Base-by-base conservation (phyloP, 2,329 filamentous ascomycete genomes). In the Alternaria ethzedia region DNA sequence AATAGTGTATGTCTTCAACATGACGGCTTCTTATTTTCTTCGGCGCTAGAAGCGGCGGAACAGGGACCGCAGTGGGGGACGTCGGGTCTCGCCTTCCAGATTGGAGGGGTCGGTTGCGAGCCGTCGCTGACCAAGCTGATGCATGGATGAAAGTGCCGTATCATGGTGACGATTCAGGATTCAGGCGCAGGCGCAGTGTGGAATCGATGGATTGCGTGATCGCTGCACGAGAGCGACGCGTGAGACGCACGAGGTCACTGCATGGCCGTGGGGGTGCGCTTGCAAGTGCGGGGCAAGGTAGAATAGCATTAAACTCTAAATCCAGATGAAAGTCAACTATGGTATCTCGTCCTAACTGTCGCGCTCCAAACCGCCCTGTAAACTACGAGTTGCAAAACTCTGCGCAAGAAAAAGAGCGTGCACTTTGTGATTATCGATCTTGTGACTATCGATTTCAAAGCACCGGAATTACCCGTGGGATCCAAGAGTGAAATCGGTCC, bases 1-100 rank as follows among this genome's bases (percentile, higher is more conserved):
- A 71, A 75, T 71, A 69, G 71, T 73, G 59, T 59, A 70, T 68
- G 68, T 68, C 69, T 70, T 72, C 65, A 70, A 67, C 64, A 78
- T 78, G 74, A 77, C 74, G 73, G 71, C 62, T 61, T 70, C 54
- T 61, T 63, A 67, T 70, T 67, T 64, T 71, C 69, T 69, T 69
- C 73, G 62, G 74, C 71, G 69, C 72, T 73, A 74, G 62, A 57
- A 55, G 63, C 70, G 70, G 66, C 36, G 36, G 36, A 41, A 41
- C 36, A 41, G 36, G 36, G 36, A 41, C 51, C 51, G 54, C 58
- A 49, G 70, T 68, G 66, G 68, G 70, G 65, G 57, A 52, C 46
- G 58, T 30, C 64, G 61, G 69, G 68, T 63, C 65, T 68, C 59
- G 68, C 70, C 65, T 73, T 69, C 67, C 72, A 63, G 26, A 67